Base-by-base conservation (phyloP, 306 rosid genomes). In the Rubus parviflorus region DNA sequence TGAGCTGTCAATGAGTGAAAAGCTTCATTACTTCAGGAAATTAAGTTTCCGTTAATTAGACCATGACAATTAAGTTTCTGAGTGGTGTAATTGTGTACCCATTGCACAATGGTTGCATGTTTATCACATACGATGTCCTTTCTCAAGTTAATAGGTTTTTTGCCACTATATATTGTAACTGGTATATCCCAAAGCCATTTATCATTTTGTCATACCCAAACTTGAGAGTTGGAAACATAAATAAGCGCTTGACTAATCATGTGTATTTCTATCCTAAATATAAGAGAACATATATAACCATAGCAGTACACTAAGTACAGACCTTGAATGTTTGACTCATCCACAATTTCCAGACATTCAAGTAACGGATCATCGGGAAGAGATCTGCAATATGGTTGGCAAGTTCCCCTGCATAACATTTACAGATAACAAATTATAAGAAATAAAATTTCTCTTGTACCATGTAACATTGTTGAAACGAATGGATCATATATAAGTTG, bases 311-410 rank as follows among this genome's bases (percentile, higher is more conserved):
- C 38, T 22, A 61, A 69, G 57, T 46, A 63, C 57, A 79, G 73
- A 95, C 97, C 97, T 88, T 71, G 84, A 82, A 95, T 78, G 72
- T 81, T 82, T 61, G 84, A 82, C 63, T 86, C 90, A 9, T 78
- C 57, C 13, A 67, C 69, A 73, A 83, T 35, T 82, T 89, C 87
- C 25, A 92, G 88, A 90, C 97, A 89, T 85, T 92, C 97, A 37
- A 92, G 88, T 80, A 95, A 88, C 41, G 96, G 99, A 85, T 95
- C 92, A 46, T 88, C 94, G 1, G 97, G 99, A 77, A 95, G 97
- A 76, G 95, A 85, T 79, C 87, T 83, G 80, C 96, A 95, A 85
- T 83, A 92, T 67, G 99, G 99, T 85, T 90, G 99, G 87, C 82
- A 88, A 75, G 92, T 90, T 83, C 93, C 88, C 86, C 99, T 92